Evolutionary conservation across 2,329 filamentous ascomycete genomes (phyloP), one percentile per base, ranked within the genome.

Genomic region (Penicillium palitans): DNA sequence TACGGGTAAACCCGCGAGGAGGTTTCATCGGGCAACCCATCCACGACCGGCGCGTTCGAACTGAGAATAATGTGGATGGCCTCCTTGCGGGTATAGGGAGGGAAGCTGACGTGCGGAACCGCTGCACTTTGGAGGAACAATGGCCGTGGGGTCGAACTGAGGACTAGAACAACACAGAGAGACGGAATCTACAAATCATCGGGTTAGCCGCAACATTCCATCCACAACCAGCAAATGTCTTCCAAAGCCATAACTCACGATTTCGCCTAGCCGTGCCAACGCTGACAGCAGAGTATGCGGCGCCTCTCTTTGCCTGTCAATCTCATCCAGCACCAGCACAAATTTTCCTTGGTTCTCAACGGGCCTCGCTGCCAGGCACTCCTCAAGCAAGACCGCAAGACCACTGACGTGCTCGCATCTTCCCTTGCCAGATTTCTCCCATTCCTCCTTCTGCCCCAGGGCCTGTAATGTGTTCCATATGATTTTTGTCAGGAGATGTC

Each of bases 281-380:
- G 90, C 92, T 33, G 93, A 87, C 5, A 96, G 78, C 15, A 98
- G 77, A 1, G 91, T 96, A 3, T 86, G 83, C 6, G 90, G 86
- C 6, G 89, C 86, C 70, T 98, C 93, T 68, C 89, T 83, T 73
- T 96, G 90, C 61, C 83, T 84, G 73, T 98, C 93, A 57, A 98
- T 88, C 12, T 87, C 90, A 78, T 98, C 95, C 62, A 98, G 83
- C 12, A 97, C 90, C 58, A 98, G 76, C 9, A 93, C 87, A 66
- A 96, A 92, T 63, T 88, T 86, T 63, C 79, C 80, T 39, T 59
- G 59, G 52, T 64, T 55, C 25, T 70, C 67, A 21, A 65, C 40
- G 75, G 63, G 52, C 15, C 57, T 61, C 33, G 69, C 66, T 41
- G 67, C 68, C 48, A 79, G 68, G 53, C 78, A 72, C 53, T 74